A percentile compares a stretch with the other conserved stretches of the same genome.
Conservation (phyloP, 2,329 filamentous ascomycete genomes). For the Biscogniauxia sp. region DNA sequence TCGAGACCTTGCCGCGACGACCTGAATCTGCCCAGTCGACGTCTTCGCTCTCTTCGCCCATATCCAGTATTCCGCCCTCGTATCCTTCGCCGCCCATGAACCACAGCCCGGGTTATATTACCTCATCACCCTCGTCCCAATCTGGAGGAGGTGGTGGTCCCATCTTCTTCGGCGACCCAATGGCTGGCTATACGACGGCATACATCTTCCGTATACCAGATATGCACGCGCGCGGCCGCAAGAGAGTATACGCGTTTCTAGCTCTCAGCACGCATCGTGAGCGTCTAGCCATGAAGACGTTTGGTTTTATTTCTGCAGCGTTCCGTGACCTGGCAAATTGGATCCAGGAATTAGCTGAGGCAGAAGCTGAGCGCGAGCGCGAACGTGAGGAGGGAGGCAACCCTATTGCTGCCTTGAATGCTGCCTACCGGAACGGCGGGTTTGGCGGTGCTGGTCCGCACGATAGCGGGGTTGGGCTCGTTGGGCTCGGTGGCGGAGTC, state of each 20-base stretch:
- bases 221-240: constrained; percentile 64
- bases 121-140: constrained; percentile 48
- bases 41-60: constrained; percentile 24
- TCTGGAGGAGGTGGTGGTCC: constrained; percentile 58
- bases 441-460: constrained; percentile 35
- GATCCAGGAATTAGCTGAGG: constrained; percentile 64
- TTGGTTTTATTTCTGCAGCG: constrained; percentile 58
- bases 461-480: constrained; percentile 28
- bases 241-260: constrained; percentile 67
- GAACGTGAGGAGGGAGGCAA: constrained; percentile 40
- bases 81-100: constrained; percentile 36
- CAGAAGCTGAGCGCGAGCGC: constrained; percentile 56
- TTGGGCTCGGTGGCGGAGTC: constrained; percentile 26
- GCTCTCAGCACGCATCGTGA: constrained; percentile 65
- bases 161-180: constrained; percentile 66
- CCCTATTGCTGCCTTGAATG: constrained; percentile 39
- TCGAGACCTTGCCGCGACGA: constrained; percentile 62
- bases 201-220: constrained; percentile 70
- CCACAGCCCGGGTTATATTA: constrained; percentile 47
- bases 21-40: constrained; percentile 39
- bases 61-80: constrained; percentile 40
- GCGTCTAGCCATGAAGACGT: constrained; percentile 63
- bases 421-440: constrained; percentile 41
- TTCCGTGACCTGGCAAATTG: constrained; percentile 64
- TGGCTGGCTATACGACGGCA: constrained; percentile 65